phyloP scores from a whole-genome alignment of 1,284 basidiomycete genomes.

The Ustilago nuda region DNA sequence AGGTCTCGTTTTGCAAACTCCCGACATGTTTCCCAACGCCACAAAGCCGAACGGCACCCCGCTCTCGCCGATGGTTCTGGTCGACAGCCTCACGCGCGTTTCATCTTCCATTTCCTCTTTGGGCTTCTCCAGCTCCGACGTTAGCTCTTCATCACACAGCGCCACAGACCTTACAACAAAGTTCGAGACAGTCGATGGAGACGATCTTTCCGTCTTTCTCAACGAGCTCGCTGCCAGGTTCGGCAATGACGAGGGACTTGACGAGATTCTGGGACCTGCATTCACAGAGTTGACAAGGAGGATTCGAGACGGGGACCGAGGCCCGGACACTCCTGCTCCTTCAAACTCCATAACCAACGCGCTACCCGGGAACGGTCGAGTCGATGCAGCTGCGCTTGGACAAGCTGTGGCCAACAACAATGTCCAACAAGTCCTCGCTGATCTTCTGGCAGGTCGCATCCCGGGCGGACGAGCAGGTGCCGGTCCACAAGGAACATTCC shows the following conservation, averaged over 20 bases:
- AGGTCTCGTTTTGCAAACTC: conserved; percentile 88
- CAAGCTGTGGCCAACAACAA: conserved; percentile 51
- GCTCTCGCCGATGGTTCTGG: conserved; percentile 75
- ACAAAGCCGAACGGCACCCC: conserved; percentile 47
- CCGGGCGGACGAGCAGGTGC: conserved; percentile 31
- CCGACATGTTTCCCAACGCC: conserved; percentile 82
- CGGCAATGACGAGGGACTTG: conserved; percentile 68
- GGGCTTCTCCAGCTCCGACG: conserved; percentile 33
- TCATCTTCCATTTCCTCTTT: conserved; percentile 68
- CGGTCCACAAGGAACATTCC: background rate
- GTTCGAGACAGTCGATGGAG: conserved; percentile 66
- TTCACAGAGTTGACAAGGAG: conserved; percentile 60
- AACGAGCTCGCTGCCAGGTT: conserved; percentile 71
- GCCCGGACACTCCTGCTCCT: conserved; percentile 19
- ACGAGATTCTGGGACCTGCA: conserved; percentile 71
- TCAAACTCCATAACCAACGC: background rate
- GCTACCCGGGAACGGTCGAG: conserved; percentile 16
- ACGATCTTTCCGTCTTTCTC: conserved; percentile 71
- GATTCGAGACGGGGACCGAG: conserved; percentile 55
- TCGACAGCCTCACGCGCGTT: conserved; percentile 61
- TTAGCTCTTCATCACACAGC: conserved; percentile 16
- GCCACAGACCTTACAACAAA: conserved; percentile 35
- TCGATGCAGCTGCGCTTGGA: conserved; percentile 43
- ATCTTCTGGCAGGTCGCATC: conserved; percentile 51
- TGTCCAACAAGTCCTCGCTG: conserved; percentile 59